Base-by-base conservation (phyloP, 805 yeast genomes). In the Yarrowia porcina region DNA sequence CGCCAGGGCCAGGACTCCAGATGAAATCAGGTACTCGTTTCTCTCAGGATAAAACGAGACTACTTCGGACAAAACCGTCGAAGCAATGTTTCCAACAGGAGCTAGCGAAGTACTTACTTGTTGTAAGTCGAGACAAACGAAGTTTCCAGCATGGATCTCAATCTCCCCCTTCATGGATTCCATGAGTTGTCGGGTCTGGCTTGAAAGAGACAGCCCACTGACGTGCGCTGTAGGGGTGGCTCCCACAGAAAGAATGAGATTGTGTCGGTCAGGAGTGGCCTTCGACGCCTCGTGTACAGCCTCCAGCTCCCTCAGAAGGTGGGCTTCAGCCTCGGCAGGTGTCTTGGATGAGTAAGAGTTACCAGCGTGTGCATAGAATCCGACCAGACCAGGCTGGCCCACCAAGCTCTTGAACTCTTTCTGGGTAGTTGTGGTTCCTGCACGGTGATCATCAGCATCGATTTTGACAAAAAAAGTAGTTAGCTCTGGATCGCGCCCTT, bases 121-220 rank as follows among this genome's bases (percentile, higher is more conserved):
- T 70, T 89, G 96, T 61, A 87, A 74, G 70, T 89, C 96, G 69
- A 88, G 83, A 69, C 85, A 80, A 3, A 86, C 80, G 69, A 86
- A 88, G 70, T 88, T 88, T 12, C 96, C 96, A n/a, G 93, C 92
- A 71, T 88, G 96, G 17, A 88, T 70, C 69, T 88, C 94, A 39
- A 88, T 73, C 0, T 70, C 69, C 4, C 85, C 70, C 15, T 59
- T 44, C 36, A 67, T 56, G 36, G 49, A 36, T 1, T 41, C 38
- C 17, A 66, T 32, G 23, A 61, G 28, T 25, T 28, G 10, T 17
- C 63, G 23, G 18, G 63, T 59, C 28, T 42, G 28, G 10, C 23
- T 10, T 3, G 63, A 25, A n/a, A 42, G 6, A 3, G 59, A 52
- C 8, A 44, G 44, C 5, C 52, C 52, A 28, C 36, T 45, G 4